Conservation (phyloP, 2,329 filamentous ascomycete species). For the Dothiorella sarmentorum region DNA sequence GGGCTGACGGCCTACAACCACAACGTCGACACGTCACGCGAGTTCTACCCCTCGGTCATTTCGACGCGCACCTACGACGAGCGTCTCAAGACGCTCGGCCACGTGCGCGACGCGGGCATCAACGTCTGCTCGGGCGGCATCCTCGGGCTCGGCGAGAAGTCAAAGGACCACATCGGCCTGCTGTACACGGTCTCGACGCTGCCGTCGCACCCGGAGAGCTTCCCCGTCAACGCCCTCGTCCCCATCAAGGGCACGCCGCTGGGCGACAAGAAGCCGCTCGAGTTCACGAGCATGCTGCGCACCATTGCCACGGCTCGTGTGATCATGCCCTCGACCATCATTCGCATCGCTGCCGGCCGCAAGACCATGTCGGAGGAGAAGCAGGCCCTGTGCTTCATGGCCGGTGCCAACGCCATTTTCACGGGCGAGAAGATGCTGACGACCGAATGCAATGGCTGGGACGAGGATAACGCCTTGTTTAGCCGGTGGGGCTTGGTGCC, state of each 20-base stretch:
- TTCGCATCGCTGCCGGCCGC: conserved; percentile 79
- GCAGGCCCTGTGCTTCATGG: conserved; percentile 85
- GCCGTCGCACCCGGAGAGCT: conserved; percentile 80
- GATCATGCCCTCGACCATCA: conserved; percentile 80
- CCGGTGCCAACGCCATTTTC: conserved; percentile 90
- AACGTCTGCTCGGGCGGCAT: conserved; percentile 91
- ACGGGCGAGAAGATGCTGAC: conserved; percentile 96
- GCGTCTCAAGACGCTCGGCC: conserved; percentile 70
- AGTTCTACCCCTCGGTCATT: conserved; percentile 85
- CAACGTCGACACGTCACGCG: conserved; percentile 85
- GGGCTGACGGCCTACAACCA: conserved; percentile 92
- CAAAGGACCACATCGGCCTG: conserved; percentile 76
- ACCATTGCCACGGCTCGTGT: conserved; percentile 81
- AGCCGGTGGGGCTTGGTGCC: conserved; percentile 75
- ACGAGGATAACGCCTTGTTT: conserved; percentile 83
- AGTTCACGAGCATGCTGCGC: conserved; percentile 74
- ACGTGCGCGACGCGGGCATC: conserved; percentile 82
- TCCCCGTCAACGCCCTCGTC: conserved; percentile 87
- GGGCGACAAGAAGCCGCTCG: conserved; percentile 66
- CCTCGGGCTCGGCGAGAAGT: conserved; percentile 75
- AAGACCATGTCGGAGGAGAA: conserved; percentile 85
- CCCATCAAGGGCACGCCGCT: conserved; percentile 88
- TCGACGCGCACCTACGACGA: conserved; percentile 85
- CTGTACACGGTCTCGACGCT: conserved; percentile 79
- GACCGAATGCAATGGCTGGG: conserved; percentile 86